phyloP scores from a whole-genome alignment of 78 protist genomes.

The Cavenderia fasciculata region DNA sequence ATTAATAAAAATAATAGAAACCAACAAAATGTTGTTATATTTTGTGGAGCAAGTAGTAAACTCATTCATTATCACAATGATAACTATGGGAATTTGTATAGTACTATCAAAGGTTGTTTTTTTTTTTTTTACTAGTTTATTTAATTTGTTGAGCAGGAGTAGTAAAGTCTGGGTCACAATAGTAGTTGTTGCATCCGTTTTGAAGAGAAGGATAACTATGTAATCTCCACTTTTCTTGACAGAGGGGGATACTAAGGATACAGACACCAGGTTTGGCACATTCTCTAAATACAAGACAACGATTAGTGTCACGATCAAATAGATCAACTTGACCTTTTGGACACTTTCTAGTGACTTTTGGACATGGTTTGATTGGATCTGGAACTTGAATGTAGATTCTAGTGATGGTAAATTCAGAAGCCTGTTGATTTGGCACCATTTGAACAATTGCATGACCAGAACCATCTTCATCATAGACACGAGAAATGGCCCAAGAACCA shows the following conservation, averaged over 20 bases:
- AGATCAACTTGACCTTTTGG: neutral
- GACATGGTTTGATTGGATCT: neutral
- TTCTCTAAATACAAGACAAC: constrained; percentile 8
- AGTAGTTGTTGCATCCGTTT: constrained; percentile 22
- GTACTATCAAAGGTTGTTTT: no score
- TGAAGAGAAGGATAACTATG: constrained; percentile 14
- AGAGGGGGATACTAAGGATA: neutral
- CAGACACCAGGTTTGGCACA: constrained; percentile 18
- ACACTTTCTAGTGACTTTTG: constrained; percentile 26
- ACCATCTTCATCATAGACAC: neutral
- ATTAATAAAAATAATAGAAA: no score
- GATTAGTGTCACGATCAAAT: neutral
- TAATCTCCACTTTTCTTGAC: neutral
- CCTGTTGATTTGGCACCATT: neutral
- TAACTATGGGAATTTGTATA: no score
- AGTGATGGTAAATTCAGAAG: neutral
- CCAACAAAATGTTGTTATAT: no score
- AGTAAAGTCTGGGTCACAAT: no score
- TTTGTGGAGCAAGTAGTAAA: no score
- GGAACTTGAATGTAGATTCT: neutral
- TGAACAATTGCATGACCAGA: constrained; percentile 1
- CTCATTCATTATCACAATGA: no score
- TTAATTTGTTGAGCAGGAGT: no score
- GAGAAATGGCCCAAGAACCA: neutral
- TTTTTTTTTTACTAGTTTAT: no score